phyloP scores from a whole-genome alignment of 2,329 filamentous ascomycete species.

The Chrysoporthe puriensis region DNA sequence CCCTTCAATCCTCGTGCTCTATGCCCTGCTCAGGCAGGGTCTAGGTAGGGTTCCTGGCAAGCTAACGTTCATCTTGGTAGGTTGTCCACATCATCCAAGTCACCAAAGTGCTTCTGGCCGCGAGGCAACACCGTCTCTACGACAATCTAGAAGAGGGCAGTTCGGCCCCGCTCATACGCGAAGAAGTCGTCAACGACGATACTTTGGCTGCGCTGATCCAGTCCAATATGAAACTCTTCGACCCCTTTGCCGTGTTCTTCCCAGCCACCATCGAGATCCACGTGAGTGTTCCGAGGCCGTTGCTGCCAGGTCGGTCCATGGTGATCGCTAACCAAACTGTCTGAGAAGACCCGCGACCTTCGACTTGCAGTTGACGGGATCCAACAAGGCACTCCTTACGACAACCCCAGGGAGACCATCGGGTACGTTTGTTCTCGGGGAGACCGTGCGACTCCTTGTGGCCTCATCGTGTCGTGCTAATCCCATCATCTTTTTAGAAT shows the following conservation, averaged over 20 bases:
- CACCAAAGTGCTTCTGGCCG: constrained; percentile 40
- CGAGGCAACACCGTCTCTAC: constrained; percentile 42
- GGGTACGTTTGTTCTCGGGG: constrained; percentile 14
- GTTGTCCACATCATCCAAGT: constrained; percentile 31
- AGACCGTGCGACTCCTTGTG: too few species aligned
- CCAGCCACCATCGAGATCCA: constrained; percentile 28
- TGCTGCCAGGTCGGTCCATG: background rate
- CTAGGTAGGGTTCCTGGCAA: too few species aligned
- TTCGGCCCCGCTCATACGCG: constrained; percentile 43
- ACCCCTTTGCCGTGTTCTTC: constrained; percentile 37
- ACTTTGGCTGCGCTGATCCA: constrained; percentile 40
- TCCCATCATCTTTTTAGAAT: constrained; percentile 1
- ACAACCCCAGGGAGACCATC: constrained; percentile 19
- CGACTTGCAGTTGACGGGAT: constrained; percentile 28
- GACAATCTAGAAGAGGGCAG: constrained; percentile 40
- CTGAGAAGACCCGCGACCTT: constrained; percentile 26
- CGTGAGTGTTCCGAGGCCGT: constrained; percentile 18
- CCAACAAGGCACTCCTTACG: constrained; percentile 20
- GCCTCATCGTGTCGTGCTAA: background rate
- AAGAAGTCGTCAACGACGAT: constrained; percentile 38
- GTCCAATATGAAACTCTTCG: constrained; percentile 40
- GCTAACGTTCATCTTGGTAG: background rate
- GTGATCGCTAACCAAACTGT: background rate
- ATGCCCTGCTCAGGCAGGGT: background rate
- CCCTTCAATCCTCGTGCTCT: background rate